These are phyloP conservation scores for Hygrocybe coccinea DNA, from an alignment of 768 basidiomycete species.

Conservation along the genomic window DNA sequence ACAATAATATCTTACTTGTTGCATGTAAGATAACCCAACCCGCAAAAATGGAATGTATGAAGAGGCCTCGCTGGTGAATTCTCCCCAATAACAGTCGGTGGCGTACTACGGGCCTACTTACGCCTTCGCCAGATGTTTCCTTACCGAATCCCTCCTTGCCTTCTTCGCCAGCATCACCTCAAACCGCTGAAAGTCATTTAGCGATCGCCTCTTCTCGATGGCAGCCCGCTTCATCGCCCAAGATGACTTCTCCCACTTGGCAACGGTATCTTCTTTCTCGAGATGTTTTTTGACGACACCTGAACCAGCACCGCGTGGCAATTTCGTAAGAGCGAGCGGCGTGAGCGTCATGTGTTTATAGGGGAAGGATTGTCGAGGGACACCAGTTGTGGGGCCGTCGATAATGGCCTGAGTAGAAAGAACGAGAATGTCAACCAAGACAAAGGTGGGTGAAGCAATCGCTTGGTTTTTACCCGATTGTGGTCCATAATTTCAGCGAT, in stretches of 20 bases:
- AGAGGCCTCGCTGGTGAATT: background rate
- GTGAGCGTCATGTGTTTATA: constrained; percentile 93
- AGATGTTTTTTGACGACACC: constrained; percentile 79
- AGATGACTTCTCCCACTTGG: constrained; percentile 82
- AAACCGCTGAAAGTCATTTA: constrained; percentile 93
- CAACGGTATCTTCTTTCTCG: constrained; percentile 77
- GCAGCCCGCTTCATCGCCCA: constrained; percentile 89
- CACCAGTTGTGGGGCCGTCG: constrained; percentile 87
- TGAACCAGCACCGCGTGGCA: constrained; percentile 84
- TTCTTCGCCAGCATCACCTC: constrained; percentile 85
- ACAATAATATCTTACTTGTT: too few species aligned
- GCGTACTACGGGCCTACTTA: background rate
- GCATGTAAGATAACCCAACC: background rate
- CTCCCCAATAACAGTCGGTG: background rate
- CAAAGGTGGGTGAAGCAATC: too few species aligned
- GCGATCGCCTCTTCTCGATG: constrained; percentile 61
- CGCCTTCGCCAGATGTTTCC: constrained; percentile 62
- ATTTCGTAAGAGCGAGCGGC: constrained; percentile 70
- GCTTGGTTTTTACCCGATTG: constrained; percentile 96
- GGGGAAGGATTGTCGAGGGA: constrained; percentile 87
- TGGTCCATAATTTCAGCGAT: constrained; percentile 99
- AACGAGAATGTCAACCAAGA: too few species aligned
- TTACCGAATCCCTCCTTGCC: constrained; percentile 70
- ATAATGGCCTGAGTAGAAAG: constrained; percentile 69
- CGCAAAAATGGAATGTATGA: background rate